phyloP scores from a whole-genome alignment of 768 basidiomycete genomes.

The Fomitopsis pulvina region DNA sequence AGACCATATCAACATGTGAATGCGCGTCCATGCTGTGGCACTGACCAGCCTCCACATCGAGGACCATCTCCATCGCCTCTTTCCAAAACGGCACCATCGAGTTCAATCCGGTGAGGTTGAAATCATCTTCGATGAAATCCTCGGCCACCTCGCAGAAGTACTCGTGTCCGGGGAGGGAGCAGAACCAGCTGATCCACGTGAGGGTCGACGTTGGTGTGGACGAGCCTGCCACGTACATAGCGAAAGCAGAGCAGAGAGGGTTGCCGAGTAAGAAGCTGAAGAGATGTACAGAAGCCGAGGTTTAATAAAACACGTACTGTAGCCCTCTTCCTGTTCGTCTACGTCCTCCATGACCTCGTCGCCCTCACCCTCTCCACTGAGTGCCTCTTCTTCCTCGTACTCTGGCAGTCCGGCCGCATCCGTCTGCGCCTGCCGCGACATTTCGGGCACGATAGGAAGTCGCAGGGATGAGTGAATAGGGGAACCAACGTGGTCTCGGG shows the following conservation, averaged over 20 bases:
- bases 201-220: conserved; percentile 87
- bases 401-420: conserved; percentile 10
- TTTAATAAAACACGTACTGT: conserved; percentile 54
- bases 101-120: conserved; percentile 96
- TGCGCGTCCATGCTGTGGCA: conserved; percentile 6
- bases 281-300: neutral
- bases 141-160: conserved; percentile 98
- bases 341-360: conserved; percentile 77
- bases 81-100: conserved; percentile 99
- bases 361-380: conserved; percentile 52
- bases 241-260: neutral
- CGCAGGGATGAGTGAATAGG: neutral
- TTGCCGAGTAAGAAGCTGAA: conserved; percentile 9
- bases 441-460: conserved; percentile 1
- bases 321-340: conserved; percentile 64
- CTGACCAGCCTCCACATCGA: conserved; percentile 98
- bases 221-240: conserved; percentile 46
- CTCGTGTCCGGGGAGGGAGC: conserved; percentile 90
- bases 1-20: neutral
- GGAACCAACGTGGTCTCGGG: neutral
- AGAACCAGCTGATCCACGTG: conserved; percentile 97
- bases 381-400: conserved; percentile 54
- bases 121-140: conserved; percentile 99
- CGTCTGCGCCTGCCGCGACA: conserved; percentile 15
- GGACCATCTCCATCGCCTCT: conserved; percentile 99